phyloP scores from a whole-genome alignment of 2,329 filamentous ascomycete species.

The Neonectria sp. region DNA sequence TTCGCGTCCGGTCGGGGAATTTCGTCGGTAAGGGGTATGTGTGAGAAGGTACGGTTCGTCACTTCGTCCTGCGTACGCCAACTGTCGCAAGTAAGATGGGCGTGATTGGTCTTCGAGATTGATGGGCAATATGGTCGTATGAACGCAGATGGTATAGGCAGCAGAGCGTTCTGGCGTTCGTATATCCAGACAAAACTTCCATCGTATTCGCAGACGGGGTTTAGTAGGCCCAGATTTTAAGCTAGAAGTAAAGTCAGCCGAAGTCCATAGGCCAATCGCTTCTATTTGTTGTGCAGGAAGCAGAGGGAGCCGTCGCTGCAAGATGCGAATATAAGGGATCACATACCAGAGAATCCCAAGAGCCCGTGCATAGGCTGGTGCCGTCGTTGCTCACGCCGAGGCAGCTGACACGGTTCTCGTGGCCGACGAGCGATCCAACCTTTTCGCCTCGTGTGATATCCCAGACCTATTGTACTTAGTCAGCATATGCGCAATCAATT shows the following conservation, averaged over 20 bases:
- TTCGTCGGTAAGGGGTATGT: conserved; percentile 50
- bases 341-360: conserved; percentile 98
- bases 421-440: conserved; percentile 95
- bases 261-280: not conserved
- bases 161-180: conserved; percentile 48
- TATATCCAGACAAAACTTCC: conserved; percentile 49
- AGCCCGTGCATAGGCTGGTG: conserved; percentile 98
- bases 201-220: conserved; percentile 43
- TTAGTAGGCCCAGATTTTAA: conserved; percentile 92
- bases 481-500: conserved; percentile 24
- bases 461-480: conserved; percentile 81
- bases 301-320: no score
- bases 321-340: not conserved
- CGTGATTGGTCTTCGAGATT: conserved; percentile 50
- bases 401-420: conserved; percentile 99
- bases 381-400: conserved; percentile 98
- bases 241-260: conserved; percentile 62
- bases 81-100: conserved; percentile 53
- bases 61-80: conserved; percentile 58
- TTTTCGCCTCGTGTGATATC: conserved; percentile 97
- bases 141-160: conserved; percentile 50
- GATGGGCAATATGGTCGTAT: conserved; percentile 50
- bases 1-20: conserved; percentile 42
- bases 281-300: not conserved
- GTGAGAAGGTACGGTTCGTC: conserved; percentile 55